Evolutionary conservation across 768 basidiomycete genomes (phyloP), one percentile per base, ranked within the genome.

Genomic region (Cystofilobasidium ferigula): DNA sequence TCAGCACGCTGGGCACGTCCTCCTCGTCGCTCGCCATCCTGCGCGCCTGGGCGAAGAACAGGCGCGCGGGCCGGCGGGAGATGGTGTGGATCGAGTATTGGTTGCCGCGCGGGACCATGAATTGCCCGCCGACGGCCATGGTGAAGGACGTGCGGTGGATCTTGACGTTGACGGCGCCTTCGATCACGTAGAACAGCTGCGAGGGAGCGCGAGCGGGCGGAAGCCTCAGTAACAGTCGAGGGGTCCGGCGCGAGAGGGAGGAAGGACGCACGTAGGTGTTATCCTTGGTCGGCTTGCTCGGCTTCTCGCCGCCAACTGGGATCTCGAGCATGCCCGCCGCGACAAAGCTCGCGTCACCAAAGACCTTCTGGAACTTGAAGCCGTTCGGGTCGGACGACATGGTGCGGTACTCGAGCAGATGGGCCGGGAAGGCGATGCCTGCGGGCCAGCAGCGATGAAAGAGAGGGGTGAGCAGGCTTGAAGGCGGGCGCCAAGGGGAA

Each of bases 11-110:
- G 13, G 69, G 64, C n/a, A 72, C 73, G 26, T 69, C 64, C 4
- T 60, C 67, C 64, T 76, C 74, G 40, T 69, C 67, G 12, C 67
- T 68, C 16, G 71, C 70, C 35, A 76, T 57, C 57, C 73, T 72
- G 9, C 86, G 81, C 0, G 88, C 89, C 78, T 97, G 94, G 0
- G 90, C 86, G 78, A 97, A 98, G 79, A 94, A 95, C 10, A 98
- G 76, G 71, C 82, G 84, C 26, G 86, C 89, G 57, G 87, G 85
- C 22, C 69, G 54, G 8, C 59, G 64, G 42, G 71, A 74, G 48
- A 95, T 85, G 77, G 97, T 98, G 72, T 88, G 83, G 72, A 98
- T 89, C 66, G 84, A 83, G 74, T 98, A 98, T 12, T 82, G 83
- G 75, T 98, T 98, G 24, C 91, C 91, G 79, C 92, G 81, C 1